Evolutionary conservation across 1,284 basidiomycete species (phyloP).

Genomic region (Cryptococcus depauperatus): DNA sequence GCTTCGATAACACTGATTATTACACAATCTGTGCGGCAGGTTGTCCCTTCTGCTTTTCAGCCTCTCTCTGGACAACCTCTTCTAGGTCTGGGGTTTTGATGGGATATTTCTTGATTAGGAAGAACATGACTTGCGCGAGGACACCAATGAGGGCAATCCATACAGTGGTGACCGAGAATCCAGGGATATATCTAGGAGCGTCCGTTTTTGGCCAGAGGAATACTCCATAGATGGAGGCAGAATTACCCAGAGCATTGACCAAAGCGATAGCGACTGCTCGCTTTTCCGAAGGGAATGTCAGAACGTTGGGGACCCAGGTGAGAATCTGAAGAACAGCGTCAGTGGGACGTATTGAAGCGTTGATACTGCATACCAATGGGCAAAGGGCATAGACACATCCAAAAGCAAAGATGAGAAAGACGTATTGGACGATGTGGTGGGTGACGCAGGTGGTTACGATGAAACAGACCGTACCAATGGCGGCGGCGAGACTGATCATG

Average conservation of each 20-base stretch:
- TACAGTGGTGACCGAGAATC: conserved; percentile 45
- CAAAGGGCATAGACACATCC: conserved; percentile 47
- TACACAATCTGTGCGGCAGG: too few species aligned
- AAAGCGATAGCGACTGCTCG: conserved; percentile 44
- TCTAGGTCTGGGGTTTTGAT: conserved; percentile 26
- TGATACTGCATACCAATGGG: conserved; percentile 33
- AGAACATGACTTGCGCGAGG: conserved; percentile 37
- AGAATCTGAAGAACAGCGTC: conserved; percentile 16
- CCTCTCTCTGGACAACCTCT: conserved; percentile 19
- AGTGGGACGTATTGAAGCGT: neutral
- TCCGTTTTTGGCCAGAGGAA: conserved; percentile 48
- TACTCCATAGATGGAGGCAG: conserved; percentile 46
- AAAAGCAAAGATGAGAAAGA: conserved; percentile 48
- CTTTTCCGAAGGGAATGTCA: conserved; percentile 43
- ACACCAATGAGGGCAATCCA: conserved; percentile 41
- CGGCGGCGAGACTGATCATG: conserved; percentile 38
- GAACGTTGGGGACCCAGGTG: conserved; percentile 44
- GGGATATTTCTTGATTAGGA: conserved; percentile 42
- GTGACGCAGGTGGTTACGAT: conserved; percentile 43
- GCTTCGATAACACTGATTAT: too few species aligned
- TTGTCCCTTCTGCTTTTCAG: conserved; percentile 19
- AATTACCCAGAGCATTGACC: conserved; percentile 42
- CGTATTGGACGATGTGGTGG: conserved; percentile 45
- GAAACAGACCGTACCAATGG: conserved; percentile 41
- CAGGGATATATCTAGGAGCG: conserved; percentile 46